Conservation (phyloP, 2,329 filamentous ascomycete species). For the Penicillium olsonii region DNA sequence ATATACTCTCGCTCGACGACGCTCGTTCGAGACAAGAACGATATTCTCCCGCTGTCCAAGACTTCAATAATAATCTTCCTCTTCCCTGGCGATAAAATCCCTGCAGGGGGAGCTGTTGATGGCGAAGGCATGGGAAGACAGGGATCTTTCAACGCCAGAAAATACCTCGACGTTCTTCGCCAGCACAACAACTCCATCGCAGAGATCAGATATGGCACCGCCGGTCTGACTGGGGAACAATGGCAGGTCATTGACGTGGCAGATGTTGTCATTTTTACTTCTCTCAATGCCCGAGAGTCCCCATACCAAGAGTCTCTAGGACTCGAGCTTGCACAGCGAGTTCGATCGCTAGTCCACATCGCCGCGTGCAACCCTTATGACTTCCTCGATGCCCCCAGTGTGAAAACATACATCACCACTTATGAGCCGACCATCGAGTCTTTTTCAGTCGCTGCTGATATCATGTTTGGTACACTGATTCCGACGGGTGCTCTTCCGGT, state of each 20-base stretch:
- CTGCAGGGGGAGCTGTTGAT: conserved; percentile 41
- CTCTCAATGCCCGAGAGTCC: conserved; percentile 42
- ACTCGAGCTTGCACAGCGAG: conserved; percentile 31
- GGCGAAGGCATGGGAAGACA: conserved; percentile 38
- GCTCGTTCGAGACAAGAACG: conserved; percentile 36
- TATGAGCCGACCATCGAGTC: conserved; percentile 49
- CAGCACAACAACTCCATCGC: conserved; percentile 25
- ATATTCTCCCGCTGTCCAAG: conserved; percentile 34
- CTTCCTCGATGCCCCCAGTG: conserved; percentile 38
- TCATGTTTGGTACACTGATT: conserved; percentile 39
- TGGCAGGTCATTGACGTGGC: conserved; percentile 37
- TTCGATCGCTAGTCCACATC: conserved; percentile 38
- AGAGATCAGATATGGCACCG: conserved; percentile 37
- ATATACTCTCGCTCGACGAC: conserved; percentile 45
- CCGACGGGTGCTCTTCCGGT: conserved; percentile 42
- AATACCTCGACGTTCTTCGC: conserved; percentile 37
- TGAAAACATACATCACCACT: conserved; percentile 46
- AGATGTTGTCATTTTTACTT: conserved; percentile 43
- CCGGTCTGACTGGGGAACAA: conserved; percentile 32
- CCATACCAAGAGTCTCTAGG: conserved; percentile 40
- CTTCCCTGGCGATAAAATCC: conserved; percentile 38
- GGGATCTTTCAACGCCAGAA: conserved; percentile 32
- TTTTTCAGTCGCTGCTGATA: conserved; percentile 40
- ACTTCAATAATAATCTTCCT: conserved; percentile 38
- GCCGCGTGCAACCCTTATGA: conserved; percentile 49